A percentile compares a stretch with the other conserved stretches of the same genome.
These are phyloP conservation scores for Corchorus capsularis DNA, from an alignment of 345 rosid species.

Conservation along the genomic window DNA sequence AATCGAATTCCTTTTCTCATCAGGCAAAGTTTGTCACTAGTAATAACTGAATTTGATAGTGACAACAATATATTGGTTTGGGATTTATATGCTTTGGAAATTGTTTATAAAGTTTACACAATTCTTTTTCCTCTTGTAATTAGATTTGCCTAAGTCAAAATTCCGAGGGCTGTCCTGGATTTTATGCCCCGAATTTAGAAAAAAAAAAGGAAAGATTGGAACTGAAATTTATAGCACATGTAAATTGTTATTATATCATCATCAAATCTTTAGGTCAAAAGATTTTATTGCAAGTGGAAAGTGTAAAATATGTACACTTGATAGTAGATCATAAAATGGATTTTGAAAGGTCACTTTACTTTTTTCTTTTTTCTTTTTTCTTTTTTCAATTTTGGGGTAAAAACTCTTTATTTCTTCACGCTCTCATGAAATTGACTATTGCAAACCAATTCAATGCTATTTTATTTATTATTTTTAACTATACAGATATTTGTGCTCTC, in stretches of 20 bases:
- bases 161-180: not conserved
- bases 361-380: no score
- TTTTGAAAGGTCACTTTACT: not conserved
- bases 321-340: not conserved
- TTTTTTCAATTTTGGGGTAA: no score
- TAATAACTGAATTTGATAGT: conserved; percentile 5
- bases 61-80: not conserved
- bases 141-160: not conserved
- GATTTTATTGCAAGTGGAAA: not conserved
- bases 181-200: not conserved
- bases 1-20: conserved; percentile 25
- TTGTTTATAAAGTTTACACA: not conserved
- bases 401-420: not conserved
- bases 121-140: not conserved
- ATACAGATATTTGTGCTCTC: no score
- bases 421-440: not conserved
- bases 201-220: not conserved
- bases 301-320: not conserved
- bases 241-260: not conserved
- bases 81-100: not conserved
- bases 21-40: conserved; percentile 13
- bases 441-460: not conserved
- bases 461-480: not conserved
- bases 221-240: not conserved
- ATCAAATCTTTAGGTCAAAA: not conserved